phyloP scores from a whole-genome alignment of 495 filamentous ascomycete genomes.

The Corynascus novoguineensis region DNA sequence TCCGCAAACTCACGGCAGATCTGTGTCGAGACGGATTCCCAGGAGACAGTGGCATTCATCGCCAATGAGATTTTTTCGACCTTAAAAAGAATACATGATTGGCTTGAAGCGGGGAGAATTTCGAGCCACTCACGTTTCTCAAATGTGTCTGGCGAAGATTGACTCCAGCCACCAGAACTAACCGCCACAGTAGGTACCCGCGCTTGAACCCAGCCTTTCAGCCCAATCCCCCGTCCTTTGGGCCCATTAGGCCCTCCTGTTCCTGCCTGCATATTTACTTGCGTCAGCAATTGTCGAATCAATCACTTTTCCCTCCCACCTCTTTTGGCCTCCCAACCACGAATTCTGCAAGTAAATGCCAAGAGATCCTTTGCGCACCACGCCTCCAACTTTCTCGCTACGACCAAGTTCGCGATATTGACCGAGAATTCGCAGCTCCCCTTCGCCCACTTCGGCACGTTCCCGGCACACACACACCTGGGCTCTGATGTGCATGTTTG shows the following conservation, averaged over 20 bases:
- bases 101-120: conserved; percentile 18
- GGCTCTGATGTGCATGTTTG: too few relatives aligned
- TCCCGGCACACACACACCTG: background rate
- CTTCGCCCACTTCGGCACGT: background rate
- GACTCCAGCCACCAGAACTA: conserved; percentile 21
- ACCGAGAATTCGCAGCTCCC: background rate
- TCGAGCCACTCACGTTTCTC: conserved; percentile 16
- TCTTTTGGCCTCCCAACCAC: conserved; percentile 15
- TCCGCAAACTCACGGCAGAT: background rate
- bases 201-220: conserved; percentile 19
- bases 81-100: conserved; percentile 23
- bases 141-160: too few relatives aligned
- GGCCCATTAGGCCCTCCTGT: conserved; percentile 31
- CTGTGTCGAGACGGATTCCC: background rate
- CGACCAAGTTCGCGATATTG: too few relatives aligned
- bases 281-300: conserved; percentile 38
- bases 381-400: conserved; percentile 13
- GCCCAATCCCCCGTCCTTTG: conserved; percentile 23
- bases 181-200: conserved; percentile 7
- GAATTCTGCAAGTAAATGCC: conserved; percentile 6
- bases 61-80: conserved; percentile 20
- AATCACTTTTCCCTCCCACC: conserved; percentile 29
- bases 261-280: conserved; percentile 35
- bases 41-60: conserved; percentile 11
- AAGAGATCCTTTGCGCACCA: conserved; percentile 15